These are phyloP conservation scores for Metroxylon sagu DNA, from an alignment of 176 grass and related monocot genomes.

Conservation along the genomic window DNA sequence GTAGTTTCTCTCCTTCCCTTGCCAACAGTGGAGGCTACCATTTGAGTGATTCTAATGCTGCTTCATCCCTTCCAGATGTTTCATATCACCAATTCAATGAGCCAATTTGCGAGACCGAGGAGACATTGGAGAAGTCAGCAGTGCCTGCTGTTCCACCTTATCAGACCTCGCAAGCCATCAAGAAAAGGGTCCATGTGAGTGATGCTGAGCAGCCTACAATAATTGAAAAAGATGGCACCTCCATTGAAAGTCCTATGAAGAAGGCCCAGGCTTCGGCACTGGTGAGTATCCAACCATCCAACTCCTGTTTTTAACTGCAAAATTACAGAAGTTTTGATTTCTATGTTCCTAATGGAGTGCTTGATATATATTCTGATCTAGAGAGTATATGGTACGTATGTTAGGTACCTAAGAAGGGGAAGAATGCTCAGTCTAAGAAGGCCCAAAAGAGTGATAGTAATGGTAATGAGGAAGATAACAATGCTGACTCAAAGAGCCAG, in stretches of 20 bases:
- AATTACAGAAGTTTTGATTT: too few relatives aligned
- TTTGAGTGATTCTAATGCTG: constrained; percentile 20
- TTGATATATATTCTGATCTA: too few relatives aligned
- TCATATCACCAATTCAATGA: constrained; percentile 7
- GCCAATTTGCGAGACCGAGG: background rate
- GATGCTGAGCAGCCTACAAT: constrained; percentile 8
- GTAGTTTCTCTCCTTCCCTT: constrained; percentile 32
- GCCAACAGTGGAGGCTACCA: constrained; percentile 36
- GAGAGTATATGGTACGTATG: background rate
- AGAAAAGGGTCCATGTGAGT: constrained; percentile 26
- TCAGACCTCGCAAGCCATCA: constrained; percentile 13
- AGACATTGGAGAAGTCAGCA: background rate
- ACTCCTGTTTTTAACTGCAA: too few relatives aligned
- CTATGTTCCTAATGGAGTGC: too few relatives aligned
- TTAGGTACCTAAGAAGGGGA: constrained; percentile 51
- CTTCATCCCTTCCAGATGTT: constrained; percentile 24
- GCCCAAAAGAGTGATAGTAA: background rate
- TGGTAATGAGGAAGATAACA: constrained; percentile 20
- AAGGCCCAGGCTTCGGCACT: constrained; percentile 28
- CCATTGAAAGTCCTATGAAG: constrained; percentile 28
- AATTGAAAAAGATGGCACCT: constrained; percentile 18
- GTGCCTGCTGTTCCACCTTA: background rate
- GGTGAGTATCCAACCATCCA: constrained; percentile 24
- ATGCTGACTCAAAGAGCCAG: constrained; percentile 27
- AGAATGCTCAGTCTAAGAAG: constrained; percentile 32